These are phyloP conservation scores for Aphanomyces astaci DNA, from an alignment of 352 stramenopile genomes.

Conservation along the genomic window DNA sequence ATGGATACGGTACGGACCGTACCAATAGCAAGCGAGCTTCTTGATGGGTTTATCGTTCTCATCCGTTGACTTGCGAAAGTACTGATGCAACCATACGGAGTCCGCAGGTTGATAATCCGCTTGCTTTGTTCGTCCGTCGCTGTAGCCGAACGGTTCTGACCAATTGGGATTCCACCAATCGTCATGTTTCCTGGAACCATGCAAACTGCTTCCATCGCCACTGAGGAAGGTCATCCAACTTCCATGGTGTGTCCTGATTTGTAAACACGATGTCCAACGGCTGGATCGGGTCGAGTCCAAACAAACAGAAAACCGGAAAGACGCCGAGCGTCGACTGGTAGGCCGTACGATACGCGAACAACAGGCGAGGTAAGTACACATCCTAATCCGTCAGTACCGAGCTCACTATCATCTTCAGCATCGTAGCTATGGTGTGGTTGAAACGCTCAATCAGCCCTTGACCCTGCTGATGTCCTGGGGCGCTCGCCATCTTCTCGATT, in stretches of 20 bases:
- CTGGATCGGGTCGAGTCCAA: not conserved
- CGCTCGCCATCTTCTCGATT: not conserved
- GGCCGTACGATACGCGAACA: not conserved
- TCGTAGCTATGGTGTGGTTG: not conserved
- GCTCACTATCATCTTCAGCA: not conserved
- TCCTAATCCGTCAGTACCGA: not conserved
- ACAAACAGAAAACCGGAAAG: not conserved
- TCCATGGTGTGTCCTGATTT: not conserved
- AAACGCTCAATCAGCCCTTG: not conserved
- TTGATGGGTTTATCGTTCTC: not conserved
- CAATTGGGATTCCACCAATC: not conserved
- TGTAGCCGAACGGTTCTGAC: not conserved
- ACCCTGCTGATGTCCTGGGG: not conserved
- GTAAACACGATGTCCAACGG: not conserved
- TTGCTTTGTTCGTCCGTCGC: not conserved
- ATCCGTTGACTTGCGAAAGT: not conserved
- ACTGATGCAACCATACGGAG: not conserved
- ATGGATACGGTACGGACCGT: not conserved
- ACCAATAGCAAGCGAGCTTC: not conserved
- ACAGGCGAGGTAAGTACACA: not conserved
- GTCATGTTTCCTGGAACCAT: not conserved
- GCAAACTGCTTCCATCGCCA: not conserved
- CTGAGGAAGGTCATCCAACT: not conserved
- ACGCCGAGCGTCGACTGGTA: not conserved
- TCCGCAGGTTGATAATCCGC: not conserved